phyloP scores from a whole-genome alignment of 2,329 filamentous ascomycete species.

The Aureobasidium musti region DNA sequence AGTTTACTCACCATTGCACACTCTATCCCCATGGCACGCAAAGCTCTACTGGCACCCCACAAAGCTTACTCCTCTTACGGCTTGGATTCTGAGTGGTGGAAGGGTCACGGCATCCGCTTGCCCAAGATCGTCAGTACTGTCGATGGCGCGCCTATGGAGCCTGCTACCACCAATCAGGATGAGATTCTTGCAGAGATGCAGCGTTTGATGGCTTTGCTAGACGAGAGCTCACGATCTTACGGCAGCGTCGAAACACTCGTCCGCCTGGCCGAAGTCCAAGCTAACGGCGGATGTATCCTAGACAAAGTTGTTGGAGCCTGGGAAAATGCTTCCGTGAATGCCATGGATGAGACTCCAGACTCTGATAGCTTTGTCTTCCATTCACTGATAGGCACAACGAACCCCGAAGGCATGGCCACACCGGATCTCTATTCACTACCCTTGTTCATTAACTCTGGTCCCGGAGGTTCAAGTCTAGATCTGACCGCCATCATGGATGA shows the following conservation, averaged over 20 bases:
- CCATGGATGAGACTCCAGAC: conserved; percentile 15
- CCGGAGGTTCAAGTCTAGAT: conserved; percentile 43
- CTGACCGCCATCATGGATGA: conserved; percentile 36
- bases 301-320: conserved; percentile 35
- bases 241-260: conserved; percentile 57
- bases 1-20: conserved; percentile 63
- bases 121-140: conserved; percentile 54
- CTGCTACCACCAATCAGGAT: conserved; percentile 43
- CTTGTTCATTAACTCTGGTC: conserved; percentile 5
- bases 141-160: conserved; percentile 37
- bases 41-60: conserved; percentile 56
- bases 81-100: conserved; percentile 63
- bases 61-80: conserved; percentile 55
- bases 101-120: conserved; percentile 55
- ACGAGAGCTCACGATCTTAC: conserved; percentile 59
- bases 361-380: conserved; percentile 35
- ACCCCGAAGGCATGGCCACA: conserved; percentile 33
- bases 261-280: conserved; percentile 39
- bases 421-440: conserved; percentile 32
- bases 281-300: neutral
- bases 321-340: conserved; percentile 32
- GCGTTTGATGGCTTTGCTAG: conserved; percentile 63
- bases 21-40: conserved; percentile 60
- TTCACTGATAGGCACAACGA: conserved; percentile 35
- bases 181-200: conserved; percentile 60